Percentiles rank a stretch among this genome's conserved stretches.
Conservation (phyloP, 768 basidiomycete genomes). For the Russula sp. region DNA sequence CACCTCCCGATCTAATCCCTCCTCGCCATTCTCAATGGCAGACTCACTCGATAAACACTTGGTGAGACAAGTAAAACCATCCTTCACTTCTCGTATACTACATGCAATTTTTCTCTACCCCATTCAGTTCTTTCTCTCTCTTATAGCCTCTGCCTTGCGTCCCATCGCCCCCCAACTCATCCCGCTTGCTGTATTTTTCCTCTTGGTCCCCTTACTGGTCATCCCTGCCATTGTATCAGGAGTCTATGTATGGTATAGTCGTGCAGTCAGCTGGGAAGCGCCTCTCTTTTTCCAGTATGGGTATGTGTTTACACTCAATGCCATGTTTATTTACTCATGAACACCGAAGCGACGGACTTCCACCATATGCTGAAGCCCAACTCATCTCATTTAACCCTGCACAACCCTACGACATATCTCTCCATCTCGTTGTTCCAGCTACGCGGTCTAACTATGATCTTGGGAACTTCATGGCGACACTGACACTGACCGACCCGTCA, state of each 20-base stretch:
- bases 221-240: slow-evolving; percentile 61
- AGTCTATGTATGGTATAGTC: slow-evolving; percentile 64
- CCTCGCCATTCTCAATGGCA: neutral
- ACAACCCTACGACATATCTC: slow-evolving; percentile 70
- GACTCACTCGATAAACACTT: slow-evolving; percentile 16
- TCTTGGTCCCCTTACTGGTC: slow-evolving; percentile 55
- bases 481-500: slow-evolving; percentile 49
- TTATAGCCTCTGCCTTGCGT: slow-evolving; percentile 30
- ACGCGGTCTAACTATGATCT: slow-evolving; percentile 61
- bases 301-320: slow-evolving; percentile 34
- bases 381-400: slow-evolving; percentile 46
- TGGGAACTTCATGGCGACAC: slow-evolving; percentile 77
- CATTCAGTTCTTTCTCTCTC: slow-evolving; percentile 23
- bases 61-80: neutral
- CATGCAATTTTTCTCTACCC: slow-evolving; percentile 18
- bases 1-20: neutral
- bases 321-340: slow-evolving; percentile 1
- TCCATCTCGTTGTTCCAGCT: slow-evolving; percentile 58
- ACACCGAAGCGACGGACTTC: slow-evolving; percentile 45
- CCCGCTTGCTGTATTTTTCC: slow-evolving; percentile 53
- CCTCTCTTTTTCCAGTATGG: slow-evolving; percentile 74
- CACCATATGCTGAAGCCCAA: slow-evolving; percentile 53
- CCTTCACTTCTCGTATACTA: slow-evolving; percentile 2
- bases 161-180: slow-evolving; percentile 55
- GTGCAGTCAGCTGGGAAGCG: slow-evolving; percentile 63